Base-by-base conservation (phyloP, 2,329 filamentous ascomycete species). In the Thermomyces lanuginosus region DNA sequence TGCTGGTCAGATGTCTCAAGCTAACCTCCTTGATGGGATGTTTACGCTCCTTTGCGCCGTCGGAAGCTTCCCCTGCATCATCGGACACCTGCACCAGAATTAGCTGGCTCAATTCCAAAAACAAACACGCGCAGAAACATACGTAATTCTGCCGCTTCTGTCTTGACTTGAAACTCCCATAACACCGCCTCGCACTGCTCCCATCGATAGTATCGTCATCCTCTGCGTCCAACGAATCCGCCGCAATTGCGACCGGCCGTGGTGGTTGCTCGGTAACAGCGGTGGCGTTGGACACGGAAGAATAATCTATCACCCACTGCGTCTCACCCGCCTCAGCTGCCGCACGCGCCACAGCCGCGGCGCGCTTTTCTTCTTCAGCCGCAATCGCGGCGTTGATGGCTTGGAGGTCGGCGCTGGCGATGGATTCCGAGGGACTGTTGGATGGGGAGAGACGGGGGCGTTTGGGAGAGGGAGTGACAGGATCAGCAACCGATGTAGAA, bases 401-500 rank as follows among this genome's bases (percentile, higher is more conserved):
- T 20, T 53, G 41, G 5, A 57, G 36, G 21, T 58, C 55, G 4
- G 51, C 46, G 9, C 41, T 37, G 4, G 51, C 46, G 9, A 40
- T 37, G 5, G 40, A 43, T 6, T 45, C 41, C 4, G 35, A 22
- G 8, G 40, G 37, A 21, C 36, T 37, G 11, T 31, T 35, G 15
- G 43, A 34, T 4, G 36, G 40, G 1, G 50, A 54, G 5, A 47
- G 21, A 32, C 51, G 47, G 8, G 41, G 44, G 15, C 54, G 51
- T 30, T 58, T 58, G 1, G 52, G 40, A 2, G 41, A 43, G 1
- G 45, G 47, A 1, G 40, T 32, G 11, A 39, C 31, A 13, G 31
- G 29, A 9, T 66, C 55, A 31, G 71, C 63, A 52, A 25, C 62
- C 54, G 6, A 72, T 7, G 37, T 26, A 56, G 32, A 51, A 63